These are phyloP conservation scores for Chrysoporthe puriensis DNA, from an alignment of 2,329 filamentous ascomycete species.

Conservation along the genomic window DNA sequence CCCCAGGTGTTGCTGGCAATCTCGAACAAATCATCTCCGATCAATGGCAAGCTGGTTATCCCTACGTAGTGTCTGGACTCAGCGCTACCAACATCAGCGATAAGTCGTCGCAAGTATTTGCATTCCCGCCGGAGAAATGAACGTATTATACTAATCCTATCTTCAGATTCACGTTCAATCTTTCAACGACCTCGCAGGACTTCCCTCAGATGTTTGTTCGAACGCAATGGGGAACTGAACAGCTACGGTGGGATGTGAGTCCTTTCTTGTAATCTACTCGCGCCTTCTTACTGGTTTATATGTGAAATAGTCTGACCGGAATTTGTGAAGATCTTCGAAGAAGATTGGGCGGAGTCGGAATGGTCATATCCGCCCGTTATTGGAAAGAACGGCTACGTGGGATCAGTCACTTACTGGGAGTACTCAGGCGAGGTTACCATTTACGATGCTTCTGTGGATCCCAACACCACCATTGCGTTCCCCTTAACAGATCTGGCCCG, in stretches of 20 bases:
- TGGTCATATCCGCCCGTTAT: slow-evolving; percentile 37
- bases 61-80: slow-evolving; percentile 22
- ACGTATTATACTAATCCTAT: not conserved
- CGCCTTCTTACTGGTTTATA: too few relatives aligned
- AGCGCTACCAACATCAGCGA: slow-evolving; percentile 7
- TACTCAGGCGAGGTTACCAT: slow-evolving; percentile 16
- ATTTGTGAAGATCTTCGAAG: slow-evolving; percentile 32
- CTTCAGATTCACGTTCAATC: slow-evolving; percentile 35
- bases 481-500: slow-evolving; percentile 17
- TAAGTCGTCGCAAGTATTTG: slow-evolving; percentile 31
- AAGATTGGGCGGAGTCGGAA: slow-evolving; percentile 32
- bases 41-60: slow-evolving; percentile 24
- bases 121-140: not conserved
- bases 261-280: not conserved
- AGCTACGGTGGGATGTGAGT: slow-evolving; percentile 36
- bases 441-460: slow-evolving; percentile 17
- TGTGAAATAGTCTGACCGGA: not conserved
- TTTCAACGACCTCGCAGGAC: slow-evolving; percentile 31
- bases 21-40: not conserved
- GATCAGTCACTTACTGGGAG: slow-evolving; percentile 20
- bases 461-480: slow-evolving; percentile 16
- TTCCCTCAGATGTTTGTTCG: slow-evolving; percentile 32
- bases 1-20: not conserved
- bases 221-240: slow-evolving; percentile 33
- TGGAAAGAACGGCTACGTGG: slow-evolving; percentile 33